Evolutionary conservation across 1,284 basidiomycete species (phyloP), one percentile per base, ranked within the genome.

Genomic region (Leccinum cinnamomeum): DNA sequence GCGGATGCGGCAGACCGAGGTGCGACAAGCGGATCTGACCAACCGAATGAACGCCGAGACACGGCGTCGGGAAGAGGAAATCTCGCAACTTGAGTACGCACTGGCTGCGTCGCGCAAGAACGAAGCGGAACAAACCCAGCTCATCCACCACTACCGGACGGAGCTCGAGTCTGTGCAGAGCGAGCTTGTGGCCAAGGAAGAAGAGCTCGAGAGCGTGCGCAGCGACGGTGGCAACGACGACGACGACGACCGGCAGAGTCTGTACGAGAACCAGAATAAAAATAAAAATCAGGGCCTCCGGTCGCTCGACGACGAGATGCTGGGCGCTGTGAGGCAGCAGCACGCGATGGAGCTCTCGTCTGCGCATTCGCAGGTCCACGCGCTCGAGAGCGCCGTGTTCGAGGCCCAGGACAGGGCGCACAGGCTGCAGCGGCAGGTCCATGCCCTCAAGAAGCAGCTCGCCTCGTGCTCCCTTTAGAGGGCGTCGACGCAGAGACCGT

Each of bases 261-360:
- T 39, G 37, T 39, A 39, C n/a, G n/a, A 20, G 44, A 46, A 20
- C 18, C 44, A 20, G 44, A 46, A 37, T 3, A 3, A 14, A 2
- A 37, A 39, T 39, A 3, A 14, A 7, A 39, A 39, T 3, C 35
- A 12, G 8, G 75, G 79, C 48, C 71, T 79, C 33, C 80, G 79
- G 83, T 60, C 80, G 60, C 50, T 92, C 37, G 86, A 89, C 75
- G 82, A 84, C 67, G 91, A 92, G 75, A 82, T 92, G 77, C 75
- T 91, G 30, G 81, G 83, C 62, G 84, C 88, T 18, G 73, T 88
- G 35, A 81, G 82, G 67, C 88, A 91, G 67, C 87, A 90, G 65
- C 90, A 92, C 68, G 80, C 83, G 7, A 83, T 95, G 57, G 92
- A 94, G 66, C 78, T 94, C 3, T 95, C 92, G 51, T 79, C 85